phyloP scores from a whole-genome alignment of 1,284 basidiomycete species.

The Heterobasidion parviporum region DNA sequence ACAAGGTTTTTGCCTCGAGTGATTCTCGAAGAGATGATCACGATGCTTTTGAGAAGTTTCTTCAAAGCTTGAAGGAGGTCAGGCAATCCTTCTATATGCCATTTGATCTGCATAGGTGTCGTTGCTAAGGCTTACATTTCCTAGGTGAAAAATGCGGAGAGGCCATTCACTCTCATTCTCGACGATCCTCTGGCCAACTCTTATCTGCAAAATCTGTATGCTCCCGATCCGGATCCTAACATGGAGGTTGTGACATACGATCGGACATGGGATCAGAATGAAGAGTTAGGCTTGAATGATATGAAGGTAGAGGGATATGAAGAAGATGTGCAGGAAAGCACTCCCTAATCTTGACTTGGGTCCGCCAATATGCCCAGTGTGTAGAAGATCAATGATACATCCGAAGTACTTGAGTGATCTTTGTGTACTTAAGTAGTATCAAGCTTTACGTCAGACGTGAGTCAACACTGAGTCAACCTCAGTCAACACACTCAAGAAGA shows the following conservation, averaged over 20 bases:
- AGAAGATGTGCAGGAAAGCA: conserved; percentile 16
- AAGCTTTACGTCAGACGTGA: background rate
- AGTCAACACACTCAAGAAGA: no score
- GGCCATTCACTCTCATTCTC: conserved; percentile 85
- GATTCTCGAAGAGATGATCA: conserved; percentile 42
- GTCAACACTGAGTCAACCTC: background rate
- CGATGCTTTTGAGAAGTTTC: conserved; percentile 68
- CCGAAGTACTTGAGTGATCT: background rate
- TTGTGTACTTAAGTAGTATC: background rate
- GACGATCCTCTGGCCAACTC: conserved; percentile 96
- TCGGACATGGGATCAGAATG: conserved; percentile 86
- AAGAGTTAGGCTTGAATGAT: conserved; percentile 93
- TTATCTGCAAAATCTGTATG: conserved; percentile 93
- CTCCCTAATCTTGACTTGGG: background rate
- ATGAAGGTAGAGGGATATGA: conserved; percentile 90
- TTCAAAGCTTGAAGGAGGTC: conserved; percentile 76
- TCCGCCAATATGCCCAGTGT: conserved; percentile 2
- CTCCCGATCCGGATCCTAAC: conserved; percentile 87
- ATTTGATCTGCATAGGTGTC: background rate
- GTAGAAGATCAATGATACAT: background rate
- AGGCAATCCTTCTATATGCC: background rate
- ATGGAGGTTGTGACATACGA: conserved; percentile 84
- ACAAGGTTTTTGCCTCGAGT: conserved; percentile 82
- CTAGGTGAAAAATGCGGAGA: conserved; percentile 69
- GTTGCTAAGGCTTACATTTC: conserved; percentile 1